Percentiles rank a stretch among this genome's conserved stretches.
phyloP scores from a whole-genome alignment of 2,329 filamentous ascomycete species.

The Fusarium setosum region DNA sequence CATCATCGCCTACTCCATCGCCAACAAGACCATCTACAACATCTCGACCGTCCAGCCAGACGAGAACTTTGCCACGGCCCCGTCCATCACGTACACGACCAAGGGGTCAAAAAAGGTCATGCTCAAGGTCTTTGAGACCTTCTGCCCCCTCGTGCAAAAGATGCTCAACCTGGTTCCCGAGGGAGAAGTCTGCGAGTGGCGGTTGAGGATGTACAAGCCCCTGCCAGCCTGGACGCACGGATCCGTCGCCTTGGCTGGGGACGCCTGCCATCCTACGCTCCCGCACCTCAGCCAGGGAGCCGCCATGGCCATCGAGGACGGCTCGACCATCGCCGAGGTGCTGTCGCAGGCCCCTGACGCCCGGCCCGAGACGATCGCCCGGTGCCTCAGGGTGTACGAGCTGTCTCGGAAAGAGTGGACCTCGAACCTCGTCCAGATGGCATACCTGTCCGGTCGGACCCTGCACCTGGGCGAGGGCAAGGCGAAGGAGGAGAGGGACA shows the following conservation, averaged over 20 bases:
- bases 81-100: conserved; percentile 70
- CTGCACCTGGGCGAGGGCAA: conserved; percentile 69
- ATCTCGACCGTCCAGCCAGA: conserved; percentile 72
- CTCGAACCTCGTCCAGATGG: conserved; percentile 40
- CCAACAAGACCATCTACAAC: conserved; percentile 74
- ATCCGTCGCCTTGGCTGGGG: conserved; percentile 68
- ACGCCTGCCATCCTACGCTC: conserved; percentile 75
- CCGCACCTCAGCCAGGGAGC: conserved; percentile 76
- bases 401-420: conserved; percentile 43
- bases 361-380: conserved; percentile 37
- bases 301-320: conserved; percentile 76
- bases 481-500: conserved; percentile 69
- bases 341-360: conserved; percentile 36
- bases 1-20: conserved; percentile 75
- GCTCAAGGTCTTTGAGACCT: conserved; percentile 68
- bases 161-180: conserved; percentile 72
- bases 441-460: conserved; percentile 54
- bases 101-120: conserved; percentile 70
- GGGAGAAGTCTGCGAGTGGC: conserved; percentile 75
- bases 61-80: conserved; percentile 61
- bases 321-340: conserved; percentile 51
- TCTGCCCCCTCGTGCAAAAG: conserved; percentile 69
- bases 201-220: conserved; percentile 70
- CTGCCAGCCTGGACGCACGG: conserved; percentile 71
- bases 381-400: conserved; percentile 42